Base-by-base conservation (phyloP, 768 basidiomycete genomes). In the Lepiota brunneoincarnata region DNA sequence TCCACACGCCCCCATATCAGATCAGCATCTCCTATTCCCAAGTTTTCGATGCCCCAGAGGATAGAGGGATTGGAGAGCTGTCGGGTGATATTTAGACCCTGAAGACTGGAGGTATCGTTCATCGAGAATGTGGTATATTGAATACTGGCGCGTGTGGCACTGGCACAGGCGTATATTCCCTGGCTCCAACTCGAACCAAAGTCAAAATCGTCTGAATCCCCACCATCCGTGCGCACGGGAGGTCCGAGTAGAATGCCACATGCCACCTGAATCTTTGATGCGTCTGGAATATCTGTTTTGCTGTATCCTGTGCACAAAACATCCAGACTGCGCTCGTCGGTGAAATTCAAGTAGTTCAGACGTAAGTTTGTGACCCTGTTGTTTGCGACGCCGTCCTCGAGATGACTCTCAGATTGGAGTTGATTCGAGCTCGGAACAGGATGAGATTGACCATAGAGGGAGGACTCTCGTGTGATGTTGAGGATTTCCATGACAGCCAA, bases 191-290 rank as follows among this genome's bases (percentile, higher is more conserved):
- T 61, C 12, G 60, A 64, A 14, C 58, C 56, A 6, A 39, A 41
- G 5, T 18, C 53, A 5, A 53, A 51, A 6, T 51, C 2, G 9
- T 31, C 28, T 1, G 51, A 39, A 39, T 64, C 60, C 2, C 63
- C 63, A 39, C 62, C 63, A n/a, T 64, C 63, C 2, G 62, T 54
- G 4, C 63, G 58, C 44, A 52, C 49, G 9, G 62, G 57, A 2
- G 63, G 61, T 0, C 50, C 63, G 2, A 61, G 21, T 31, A 63
- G 55, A 45, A 59, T 26, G 6, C 51, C 52, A 43, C 61, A 64
- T 15, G 48, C 37, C 1, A 64, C 62, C 15, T 55, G 57, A 31
- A 60, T 56, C 34, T 60, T 63, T 4, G 55, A 38, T 12, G 60
- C 57, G 34, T 63, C 61, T 4, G 62, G 60, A 2, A 17, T 51